A percentile compares a stretch with the other conserved stretches of the same genome.
phyloP scores from a whole-genome alignment of 495 filamentous ascomycete species.

The Penicillium fimorum region DNA sequence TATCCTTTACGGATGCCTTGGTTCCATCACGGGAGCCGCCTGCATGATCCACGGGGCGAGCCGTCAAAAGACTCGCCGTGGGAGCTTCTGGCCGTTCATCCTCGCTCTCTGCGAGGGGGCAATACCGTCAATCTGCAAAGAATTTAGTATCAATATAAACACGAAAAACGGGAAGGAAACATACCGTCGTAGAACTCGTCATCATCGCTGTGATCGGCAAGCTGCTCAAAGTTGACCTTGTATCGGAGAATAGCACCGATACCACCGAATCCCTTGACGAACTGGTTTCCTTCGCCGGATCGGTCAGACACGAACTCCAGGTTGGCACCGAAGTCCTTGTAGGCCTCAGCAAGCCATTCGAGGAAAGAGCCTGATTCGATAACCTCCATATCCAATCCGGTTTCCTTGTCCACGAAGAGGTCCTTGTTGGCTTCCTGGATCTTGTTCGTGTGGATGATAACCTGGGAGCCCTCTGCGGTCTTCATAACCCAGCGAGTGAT shows the following conservation, averaged over 20 bases:
- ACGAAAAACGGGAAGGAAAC: conserved; percentile 16
- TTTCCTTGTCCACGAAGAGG: conserved; percentile 90
- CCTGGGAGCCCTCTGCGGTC: conserved; percentile 63
- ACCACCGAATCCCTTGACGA: conserved; percentile 98
- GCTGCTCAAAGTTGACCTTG: conserved; percentile 99
- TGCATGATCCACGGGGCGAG: conserved; percentile 48
- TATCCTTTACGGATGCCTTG: conserved; percentile 35
- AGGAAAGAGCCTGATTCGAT: conserved; percentile 83
- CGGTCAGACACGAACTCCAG: conserved; percentile 97
- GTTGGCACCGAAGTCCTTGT: conserved; percentile 95
- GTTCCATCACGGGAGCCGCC: conserved; percentile 37
- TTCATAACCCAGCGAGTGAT: conserved; percentile 89
- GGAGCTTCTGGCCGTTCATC: conserved; percentile 73
- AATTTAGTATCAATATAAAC: conserved; percentile 14
- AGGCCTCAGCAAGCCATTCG: conserved; percentile 97
- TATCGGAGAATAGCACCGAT: conserved; percentile 96
- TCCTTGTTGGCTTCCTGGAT: conserved; percentile 74
- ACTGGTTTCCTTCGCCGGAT: conserved; percentile 97
- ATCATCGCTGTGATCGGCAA: conserved; percentile 91
- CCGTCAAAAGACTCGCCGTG: conserved; percentile 60
- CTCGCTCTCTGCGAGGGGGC: conserved; percentile 88
- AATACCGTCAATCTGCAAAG: conserved; percentile 80
- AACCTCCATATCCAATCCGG: conserved; percentile 94
- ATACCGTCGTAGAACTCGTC: conserved; percentile 97
- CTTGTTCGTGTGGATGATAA: conserved; percentile 86